Conservation (phyloP, 306 rosid species). For the Sindora glabra region DNA sequence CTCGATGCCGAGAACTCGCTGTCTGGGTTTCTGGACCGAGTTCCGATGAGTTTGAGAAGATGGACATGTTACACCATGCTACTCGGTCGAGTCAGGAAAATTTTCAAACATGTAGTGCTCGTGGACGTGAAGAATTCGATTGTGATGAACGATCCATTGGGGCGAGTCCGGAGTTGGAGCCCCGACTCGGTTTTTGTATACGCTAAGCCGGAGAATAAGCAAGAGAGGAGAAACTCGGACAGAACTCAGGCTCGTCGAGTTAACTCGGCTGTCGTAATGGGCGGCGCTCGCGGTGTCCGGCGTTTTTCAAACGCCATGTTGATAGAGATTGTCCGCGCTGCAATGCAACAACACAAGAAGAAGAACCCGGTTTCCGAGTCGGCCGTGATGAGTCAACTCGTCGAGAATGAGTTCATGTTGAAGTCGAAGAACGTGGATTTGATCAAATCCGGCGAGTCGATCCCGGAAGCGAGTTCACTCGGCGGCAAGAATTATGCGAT, state of each 20-base stretch:
- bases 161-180: slow-evolving; percentile 38
- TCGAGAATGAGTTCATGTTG: slow-evolving; percentile 25
- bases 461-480: slow-evolving; percentile 49
- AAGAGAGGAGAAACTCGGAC: slow-evolving; percentile 29
- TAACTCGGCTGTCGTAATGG: slow-evolving; percentile 45
- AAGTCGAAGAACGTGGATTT: slow-evolving; percentile 38
- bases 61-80: slow-evolving; percentile 95
- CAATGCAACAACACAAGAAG: slow-evolving; percentile 44
- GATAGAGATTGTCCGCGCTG: slow-evolving; percentile 53
- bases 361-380: slow-evolving; percentile 49
- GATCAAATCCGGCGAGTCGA: slow-evolving; percentile 30
- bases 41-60: slow-evolving; percentile 53
- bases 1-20: slow-evolving; percentile 92
- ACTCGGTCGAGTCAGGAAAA: slow-evolving; percentile 65
- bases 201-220: slow-evolving; percentile 17
- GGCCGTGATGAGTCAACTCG: slow-evolving; percentile 56
- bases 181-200: slow-evolving; percentile 50
- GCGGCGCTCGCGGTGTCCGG: slow-evolving; percentile 80
- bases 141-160: slow-evolving; percentile 49
- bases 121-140: slow-evolving; percentile 41
- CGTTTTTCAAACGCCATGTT: slow-evolving; percentile 41
- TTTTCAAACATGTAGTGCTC: slow-evolving; percentile 62
- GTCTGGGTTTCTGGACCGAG: slow-evolving; percentile 57
- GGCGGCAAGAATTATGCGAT: slow-evolving; percentile 17
- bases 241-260: slow-evolving; percentile 25